Percentiles rank a stretch among this genome's conserved stretches.
phyloP scores from a whole-genome alignment of 192 early-diverging fungal genomes.

The Backusella mclennaniae region DNA sequence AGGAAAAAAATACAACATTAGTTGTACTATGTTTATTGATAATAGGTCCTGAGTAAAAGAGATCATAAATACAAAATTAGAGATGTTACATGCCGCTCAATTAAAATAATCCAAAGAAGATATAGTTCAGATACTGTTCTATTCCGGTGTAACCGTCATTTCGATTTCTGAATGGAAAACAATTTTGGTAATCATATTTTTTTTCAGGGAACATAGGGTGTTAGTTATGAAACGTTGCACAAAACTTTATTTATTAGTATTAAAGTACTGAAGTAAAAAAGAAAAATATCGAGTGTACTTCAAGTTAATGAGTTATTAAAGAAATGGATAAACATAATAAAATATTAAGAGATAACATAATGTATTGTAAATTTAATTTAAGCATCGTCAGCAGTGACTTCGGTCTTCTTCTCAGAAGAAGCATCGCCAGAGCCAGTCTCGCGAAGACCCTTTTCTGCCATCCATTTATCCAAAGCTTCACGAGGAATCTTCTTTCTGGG shows the following conservation, averaged over 20 bases:
- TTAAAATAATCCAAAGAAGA: background rate
- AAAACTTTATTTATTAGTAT: constrained; percentile 6
- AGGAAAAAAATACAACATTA: too few relatives aligned
- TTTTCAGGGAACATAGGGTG: background rate
- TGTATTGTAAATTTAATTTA: constrained; percentile 3
- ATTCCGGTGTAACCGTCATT: background rate
- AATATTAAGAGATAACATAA: background rate
- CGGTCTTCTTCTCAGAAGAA: constrained; percentile 8
- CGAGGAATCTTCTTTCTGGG: constrained; percentile 26
- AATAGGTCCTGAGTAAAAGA: too few relatives aligned
- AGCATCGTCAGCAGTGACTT: background rate
- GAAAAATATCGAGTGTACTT: background rate
- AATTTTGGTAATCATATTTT: background rate
- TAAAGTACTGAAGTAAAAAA: background rate
- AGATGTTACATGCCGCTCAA: background rate
- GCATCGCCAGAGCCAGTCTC: background rate
- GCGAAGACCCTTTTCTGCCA: constrained; percentile 17
- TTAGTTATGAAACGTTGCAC: background rate
- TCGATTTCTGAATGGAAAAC: background rate
- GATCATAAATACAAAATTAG: background rate
- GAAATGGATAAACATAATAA: background rate
- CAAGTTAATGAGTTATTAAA: constrained; percentile 5
- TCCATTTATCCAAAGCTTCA: constrained; percentile 5
- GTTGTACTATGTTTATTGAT: too few relatives aligned
- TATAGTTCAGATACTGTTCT: background rate